phyloP scores from a whole-genome alignment of 768 basidiomycete genomes.

The Tricholoma terreum region DNA sequence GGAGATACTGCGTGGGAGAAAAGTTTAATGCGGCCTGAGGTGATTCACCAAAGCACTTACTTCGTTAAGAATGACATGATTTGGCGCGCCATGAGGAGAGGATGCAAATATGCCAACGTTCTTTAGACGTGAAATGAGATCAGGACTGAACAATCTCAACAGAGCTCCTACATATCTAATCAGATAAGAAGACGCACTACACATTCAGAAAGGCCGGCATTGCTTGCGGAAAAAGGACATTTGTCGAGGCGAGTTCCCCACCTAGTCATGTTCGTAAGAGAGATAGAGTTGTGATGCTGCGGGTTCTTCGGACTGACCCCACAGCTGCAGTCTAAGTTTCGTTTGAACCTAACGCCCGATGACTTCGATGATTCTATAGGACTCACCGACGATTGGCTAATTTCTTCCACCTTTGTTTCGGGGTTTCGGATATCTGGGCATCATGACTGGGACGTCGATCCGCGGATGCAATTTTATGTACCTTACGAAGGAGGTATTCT shows the following conservation, averaged over 20 bases:
- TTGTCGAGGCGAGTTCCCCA: slow-evolving; percentile 71
- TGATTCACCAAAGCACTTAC: slow-evolving; percentile 30
- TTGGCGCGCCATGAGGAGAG: slow-evolving; percentile 68
- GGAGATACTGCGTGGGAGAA: slow-evolving; percentile 54
- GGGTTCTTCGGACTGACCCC: slow-evolving; percentile 46
- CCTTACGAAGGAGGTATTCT: slow-evolving; percentile 73
- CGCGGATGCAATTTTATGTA: slow-evolving; percentile 23
- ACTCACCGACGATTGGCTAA: slow-evolving; percentile 67
- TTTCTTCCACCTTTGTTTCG: slow-evolving; percentile 81
- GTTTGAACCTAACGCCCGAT: background rate
- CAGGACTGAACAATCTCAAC: slow-evolving; percentile 51
- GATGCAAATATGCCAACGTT: slow-evolving; percentile 58
- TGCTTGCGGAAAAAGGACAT: slow-evolving; percentile 61
- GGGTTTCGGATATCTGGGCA: slow-evolving; percentile 68
- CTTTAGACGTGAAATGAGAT: slow-evolving; percentile 68
- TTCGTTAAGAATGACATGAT: slow-evolving; percentile 91
- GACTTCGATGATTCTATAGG: background rate
- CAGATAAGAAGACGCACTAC: slow-evolving; percentile 47
- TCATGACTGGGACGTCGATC: slow-evolving; percentile 4
- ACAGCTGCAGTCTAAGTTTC: slow-evolving; percentile 58
- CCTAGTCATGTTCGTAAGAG: slow-evolving; percentile 35
- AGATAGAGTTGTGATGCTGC: background rate
- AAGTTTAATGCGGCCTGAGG: background rate
- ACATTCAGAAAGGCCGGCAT: slow-evolving; percentile 67
- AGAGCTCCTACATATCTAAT: background rate